Percentiles rank a stretch among this genome's conserved stretches.
Evolutionary conservation across 371 early-diverging fungal genomes (phyloP).

Genomic region (Mucor circinelloides): DNA sequence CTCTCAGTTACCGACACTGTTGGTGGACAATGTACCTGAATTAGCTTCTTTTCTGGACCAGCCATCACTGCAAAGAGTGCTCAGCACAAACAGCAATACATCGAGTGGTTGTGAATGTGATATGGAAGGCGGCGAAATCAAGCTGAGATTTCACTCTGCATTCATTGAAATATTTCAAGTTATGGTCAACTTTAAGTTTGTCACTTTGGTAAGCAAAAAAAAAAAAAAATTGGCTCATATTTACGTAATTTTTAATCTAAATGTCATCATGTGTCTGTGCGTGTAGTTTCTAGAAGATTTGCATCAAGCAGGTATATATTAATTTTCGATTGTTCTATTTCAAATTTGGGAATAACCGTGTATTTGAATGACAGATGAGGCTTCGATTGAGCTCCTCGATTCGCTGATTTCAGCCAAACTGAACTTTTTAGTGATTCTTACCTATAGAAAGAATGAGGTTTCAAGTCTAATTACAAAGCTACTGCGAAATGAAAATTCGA

Average conservation of each 20-base stretch:
- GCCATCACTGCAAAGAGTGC: conserved; percentile 1
- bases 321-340: neutral
- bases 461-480: conserved; percentile 21
- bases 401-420: conserved; percentile 45
- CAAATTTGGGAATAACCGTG: neutral
- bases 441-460: conserved; percentile 36
- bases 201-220: conserved; percentile 43
- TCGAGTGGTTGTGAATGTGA: conserved; percentile 24
- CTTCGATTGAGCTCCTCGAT: conserved; percentile 47
- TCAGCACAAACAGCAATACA: neutral
- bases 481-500: conserved; percentile 31
- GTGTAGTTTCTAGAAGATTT: conserved; percentile 54
- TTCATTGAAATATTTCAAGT: conserved; percentile 51
- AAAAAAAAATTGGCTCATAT: no score
- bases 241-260: neutral
- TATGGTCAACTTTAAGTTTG: conserved; percentile 49
- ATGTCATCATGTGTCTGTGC: neutral
- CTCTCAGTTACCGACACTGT: conserved; percentile 35
- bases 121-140: conserved; percentile 46
- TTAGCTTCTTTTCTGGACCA: conserved; percentile 32
- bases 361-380: conserved; percentile 35
- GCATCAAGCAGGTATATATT: conserved; percentile 53
- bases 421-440: conserved; percentile 42
- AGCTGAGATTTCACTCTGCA: conserved; percentile 46
- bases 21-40: conserved; percentile 50